Conservation (phyloP, 768 basidiomycete species). For the Coprinopsis sp. region DNA sequence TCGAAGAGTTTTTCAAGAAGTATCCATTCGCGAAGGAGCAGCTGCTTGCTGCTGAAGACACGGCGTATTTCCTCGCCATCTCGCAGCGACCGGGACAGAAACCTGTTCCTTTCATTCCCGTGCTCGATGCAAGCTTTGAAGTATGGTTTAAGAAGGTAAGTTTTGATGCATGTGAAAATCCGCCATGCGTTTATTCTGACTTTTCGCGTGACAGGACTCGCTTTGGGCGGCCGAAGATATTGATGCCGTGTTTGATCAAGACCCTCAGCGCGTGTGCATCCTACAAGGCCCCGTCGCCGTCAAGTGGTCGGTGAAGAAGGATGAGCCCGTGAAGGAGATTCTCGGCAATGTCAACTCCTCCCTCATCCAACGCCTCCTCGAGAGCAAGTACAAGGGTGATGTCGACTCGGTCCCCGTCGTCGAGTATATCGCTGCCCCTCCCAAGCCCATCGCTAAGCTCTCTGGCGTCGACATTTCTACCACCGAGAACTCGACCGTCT, state of each 20-base stretch:
- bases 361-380: conserved; percentile 75
- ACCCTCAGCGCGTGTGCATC: conserved; percentile 96
- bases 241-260: conserved; percentile 98
- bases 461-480: conserved; percentile 41
- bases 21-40: conserved; percentile 83
- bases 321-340: conserved; percentile 91
- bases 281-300: conserved; percentile 95
- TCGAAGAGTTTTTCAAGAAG: conserved; percentile 76
- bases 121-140: conserved; percentile 88
- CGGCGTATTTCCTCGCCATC: conserved; percentile 94
- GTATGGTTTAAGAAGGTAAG: conserved; percentile 99
- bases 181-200: conserved; percentile 8
- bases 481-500: conserved; percentile 39
- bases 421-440: conserved; percentile 70
- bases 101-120: conserved; percentile 96
- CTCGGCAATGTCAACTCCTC: conserved; percentile 80
- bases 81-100: conserved; percentile 96
- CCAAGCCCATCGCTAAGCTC: conserved; percentile 30
- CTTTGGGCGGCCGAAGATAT: conserved; percentile 98
- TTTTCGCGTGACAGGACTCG: conserved; percentile 70
- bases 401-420: conserved; percentile 66
- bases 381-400: conserved; percentile 75
- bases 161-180: conserved; percentile 14
- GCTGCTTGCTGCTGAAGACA: conserved; percentile 88
- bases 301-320: conserved; percentile 80